A percentile compares a stretch with the other conserved stretches of the same genome.
Evolutionary conservation across 306 rosid species (phyloP).

Genomic region (Inga oerstediana): DNA sequence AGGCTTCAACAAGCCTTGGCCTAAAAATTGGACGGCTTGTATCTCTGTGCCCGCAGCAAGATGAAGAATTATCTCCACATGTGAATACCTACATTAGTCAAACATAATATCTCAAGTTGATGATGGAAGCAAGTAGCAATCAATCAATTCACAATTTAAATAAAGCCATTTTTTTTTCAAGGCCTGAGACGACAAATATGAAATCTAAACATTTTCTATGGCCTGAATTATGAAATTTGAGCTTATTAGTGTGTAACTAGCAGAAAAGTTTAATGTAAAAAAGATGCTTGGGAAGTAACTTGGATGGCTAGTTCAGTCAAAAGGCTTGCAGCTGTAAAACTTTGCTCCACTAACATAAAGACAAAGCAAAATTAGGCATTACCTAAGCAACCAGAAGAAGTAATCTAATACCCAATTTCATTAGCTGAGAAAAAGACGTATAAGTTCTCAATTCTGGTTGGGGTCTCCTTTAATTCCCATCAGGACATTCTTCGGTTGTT

Average conservation of each 20-base stretch:
- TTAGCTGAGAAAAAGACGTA: neutral
- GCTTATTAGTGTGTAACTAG: neutral
- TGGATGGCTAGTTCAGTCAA: no score
- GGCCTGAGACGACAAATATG: slow-evolving; percentile 10
- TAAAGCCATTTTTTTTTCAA: slow-evolving; percentile 12
- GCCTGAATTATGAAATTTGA: neutral
- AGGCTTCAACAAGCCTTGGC: slow-evolving; percentile 86
- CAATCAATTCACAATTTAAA: slow-evolving; percentile 20
- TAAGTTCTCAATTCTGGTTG: neutral
- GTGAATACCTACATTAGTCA: slow-evolving; percentile 74
- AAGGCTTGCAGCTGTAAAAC: neutral
- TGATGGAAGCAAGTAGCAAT: slow-evolving; percentile 23
- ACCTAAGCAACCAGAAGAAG: neutral
- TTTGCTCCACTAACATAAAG: neutral
- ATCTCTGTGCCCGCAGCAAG: slow-evolving; percentile 86
- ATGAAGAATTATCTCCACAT: slow-evolving; percentile 90
- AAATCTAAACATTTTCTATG: neutral
- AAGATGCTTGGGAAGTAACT: neutral
- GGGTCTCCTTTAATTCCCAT: neutral
- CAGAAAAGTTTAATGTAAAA: slow-evolving; percentile 11
- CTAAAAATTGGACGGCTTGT: slow-evolving; percentile 79
- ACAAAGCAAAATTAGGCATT: neutral
- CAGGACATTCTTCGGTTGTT: neutral
- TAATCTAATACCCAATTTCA: neutral
- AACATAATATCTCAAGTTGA: slow-evolving; percentile 2